Percentiles rank a stretch among this genome's conserved stretches.
Evolutionary conservation across 139 green algal genomes (phyloP).

Genomic region (Tetraselmis chui): DNA sequence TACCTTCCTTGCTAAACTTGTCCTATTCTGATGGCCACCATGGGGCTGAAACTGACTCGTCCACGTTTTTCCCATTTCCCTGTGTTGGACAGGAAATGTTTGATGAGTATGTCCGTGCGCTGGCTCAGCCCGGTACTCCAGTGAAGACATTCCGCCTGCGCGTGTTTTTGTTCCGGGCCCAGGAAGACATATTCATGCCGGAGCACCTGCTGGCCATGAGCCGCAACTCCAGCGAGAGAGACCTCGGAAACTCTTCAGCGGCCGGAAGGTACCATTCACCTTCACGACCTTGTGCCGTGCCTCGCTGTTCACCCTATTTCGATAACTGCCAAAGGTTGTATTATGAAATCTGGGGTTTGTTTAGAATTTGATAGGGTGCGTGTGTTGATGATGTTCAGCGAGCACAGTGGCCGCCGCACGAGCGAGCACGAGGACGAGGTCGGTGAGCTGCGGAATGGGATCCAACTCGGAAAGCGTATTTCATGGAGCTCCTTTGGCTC

Average conservation of each 20-base stretch:
- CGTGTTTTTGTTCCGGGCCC: conserved; percentile 52
- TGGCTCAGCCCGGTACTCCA: conserved; percentile 36
- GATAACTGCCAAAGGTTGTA: no score
- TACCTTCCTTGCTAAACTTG: no score
- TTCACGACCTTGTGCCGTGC: no score
- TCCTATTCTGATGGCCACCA: no score
- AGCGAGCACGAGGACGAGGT: not conserved
- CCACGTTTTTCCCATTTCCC: no score
- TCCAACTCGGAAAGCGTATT: not conserved
- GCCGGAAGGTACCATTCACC: not conserved
- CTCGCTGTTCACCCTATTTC: no score
- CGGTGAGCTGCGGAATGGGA: not conserved
- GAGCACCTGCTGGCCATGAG: conserved; percentile 15
- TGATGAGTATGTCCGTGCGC: conserved; percentile 54
- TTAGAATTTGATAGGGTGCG: no score
- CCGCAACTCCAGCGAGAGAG: not conserved
- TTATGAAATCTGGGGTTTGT: no score
- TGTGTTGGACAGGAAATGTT: conserved; percentile 56
- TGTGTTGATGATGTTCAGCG: no score
- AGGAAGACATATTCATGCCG: conserved; percentile 30
- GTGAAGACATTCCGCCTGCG: conserved; percentile 59
- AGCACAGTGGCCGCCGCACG: no score
- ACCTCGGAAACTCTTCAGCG: not conserved
- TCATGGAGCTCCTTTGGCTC: not conserved
- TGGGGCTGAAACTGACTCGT: no score